Base-by-base conservation (phyloP, 2,329 filamentous ascomycete genomes). In the Nakataea oryzae region DNA sequence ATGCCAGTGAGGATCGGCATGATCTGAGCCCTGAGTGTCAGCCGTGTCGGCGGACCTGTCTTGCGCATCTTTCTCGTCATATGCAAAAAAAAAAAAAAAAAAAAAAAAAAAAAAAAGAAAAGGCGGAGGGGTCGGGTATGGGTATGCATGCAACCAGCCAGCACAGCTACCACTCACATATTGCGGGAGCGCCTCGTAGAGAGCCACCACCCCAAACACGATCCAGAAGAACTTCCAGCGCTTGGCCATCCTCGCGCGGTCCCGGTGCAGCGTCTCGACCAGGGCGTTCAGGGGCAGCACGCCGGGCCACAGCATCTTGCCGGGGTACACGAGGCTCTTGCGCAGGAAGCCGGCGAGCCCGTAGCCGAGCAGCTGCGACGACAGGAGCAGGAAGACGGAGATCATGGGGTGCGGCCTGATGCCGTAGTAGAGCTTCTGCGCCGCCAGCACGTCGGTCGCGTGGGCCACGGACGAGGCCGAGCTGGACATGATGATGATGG, bases 121-220 rank as follows among this genome's bases (percentile, higher is more conserved):
- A n/a, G n/a, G n/a, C n/a, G n/a, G n/a, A n/a, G n/a, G n/a, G n/a
- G n/a, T n/a, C n/a, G n/a, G n/a, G n/a, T n/a, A n/a, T n/a, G n/a
- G n/a, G n/a, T n/a, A 14, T 55, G 11, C 54, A 24, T 24, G 54
- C 21, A 13, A 13, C n/a, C 24, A 57, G 27, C 26, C 55, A 27
- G 7, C 28, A 57, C 9, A 32, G 7, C 7, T 8, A 13, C 17
- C 29, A 60, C 60, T 57, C 54, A 61, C 60, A 61, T 77, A 79
- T 62, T 79, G 73, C 0, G 80, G 79, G 54, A 82, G 68, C 34
- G 78, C 71, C 62, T 81, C 79, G 73, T 79, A 82, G 27, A 76
- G 65, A 54, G 79, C 77, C 34, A 79, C 71, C 54, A 64, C 70
- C 0, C 67, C 61, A 64, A 76, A 76, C 55, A 76, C 65, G 50